Percentiles rank a stretch among this genome's conserved stretches.
Evolutionary conservation across 2,329 filamentous ascomycete genomes (phyloP).

Genomic region (Fusarium concolor): DNA sequence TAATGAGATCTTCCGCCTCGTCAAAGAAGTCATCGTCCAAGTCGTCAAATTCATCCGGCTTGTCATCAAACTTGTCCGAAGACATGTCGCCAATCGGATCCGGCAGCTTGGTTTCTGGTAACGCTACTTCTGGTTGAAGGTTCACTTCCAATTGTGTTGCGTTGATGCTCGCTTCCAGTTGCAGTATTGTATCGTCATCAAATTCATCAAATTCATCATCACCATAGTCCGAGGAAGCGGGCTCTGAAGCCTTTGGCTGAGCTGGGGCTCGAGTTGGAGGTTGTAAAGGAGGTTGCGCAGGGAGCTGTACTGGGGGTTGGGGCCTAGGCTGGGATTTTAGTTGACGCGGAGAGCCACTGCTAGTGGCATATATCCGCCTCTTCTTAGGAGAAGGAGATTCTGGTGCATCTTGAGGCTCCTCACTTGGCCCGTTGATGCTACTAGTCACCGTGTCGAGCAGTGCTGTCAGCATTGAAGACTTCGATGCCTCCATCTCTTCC

Average conservation of each 20-base stretch:
- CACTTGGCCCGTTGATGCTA: constrained; percentile 60
- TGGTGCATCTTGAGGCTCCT: constrained; percentile 44
- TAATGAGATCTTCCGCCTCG: constrained; percentile 54
- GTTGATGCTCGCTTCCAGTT: constrained; percentile 61
- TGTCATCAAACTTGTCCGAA: constrained; percentile 70
- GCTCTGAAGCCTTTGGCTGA: constrained; percentile 5
- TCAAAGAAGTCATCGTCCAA: constrained; percentile 71
- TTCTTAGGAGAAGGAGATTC: constrained; percentile 61
- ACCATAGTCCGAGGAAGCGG: constrained; percentile 61
- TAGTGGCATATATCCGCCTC: constrained; percentile 45
- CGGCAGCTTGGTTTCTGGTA: background rate
- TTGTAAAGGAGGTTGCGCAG: background rate
- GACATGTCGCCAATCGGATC: constrained; percentile 70
- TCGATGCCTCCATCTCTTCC: constrained; percentile 61
- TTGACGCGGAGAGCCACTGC: constrained; percentile 41
- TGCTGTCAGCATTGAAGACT: constrained; percentile 68
- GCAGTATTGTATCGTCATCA: constrained; percentile 69
- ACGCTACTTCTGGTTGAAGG: background rate
- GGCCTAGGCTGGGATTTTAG: constrained; percentile 20
- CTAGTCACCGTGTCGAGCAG: constrained; percentile 74
- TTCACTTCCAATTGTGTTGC: constrained; percentile 44
- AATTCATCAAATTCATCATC: constrained; percentile 70
- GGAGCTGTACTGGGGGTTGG: constrained; percentile 6
- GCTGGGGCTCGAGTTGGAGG: background rate
- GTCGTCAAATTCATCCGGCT: constrained; percentile 71